Evolutionary conservation across 1,139 yeast species (phyloP).

Genomic region (Suhomyces taliae): DNA sequence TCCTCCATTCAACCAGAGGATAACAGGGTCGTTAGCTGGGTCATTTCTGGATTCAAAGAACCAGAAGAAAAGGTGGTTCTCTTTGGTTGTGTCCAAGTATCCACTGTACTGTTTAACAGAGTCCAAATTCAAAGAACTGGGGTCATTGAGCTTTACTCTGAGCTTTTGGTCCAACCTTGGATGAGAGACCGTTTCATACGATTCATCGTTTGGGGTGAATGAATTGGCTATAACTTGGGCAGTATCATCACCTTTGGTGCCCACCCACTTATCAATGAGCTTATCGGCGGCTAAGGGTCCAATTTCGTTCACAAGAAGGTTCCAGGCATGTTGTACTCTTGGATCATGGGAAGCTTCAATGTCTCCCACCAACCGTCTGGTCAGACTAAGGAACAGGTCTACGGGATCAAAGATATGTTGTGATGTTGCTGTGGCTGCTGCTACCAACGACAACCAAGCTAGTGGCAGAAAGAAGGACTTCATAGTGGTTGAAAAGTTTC

Average conservation of each 20-base stretch:
- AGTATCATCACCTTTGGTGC: no score
- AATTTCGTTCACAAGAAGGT: neutral
- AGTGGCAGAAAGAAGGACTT: neutral
- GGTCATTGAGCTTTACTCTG: slow-evolving; percentile 5
- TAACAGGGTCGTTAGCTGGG: slow-evolving; percentile 44
- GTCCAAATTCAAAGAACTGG: slow-evolving; percentile 8
- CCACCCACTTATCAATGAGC: neutral
- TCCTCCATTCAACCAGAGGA: slow-evolving; percentile 50
- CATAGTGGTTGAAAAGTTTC: neutral
- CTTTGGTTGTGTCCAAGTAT: slow-evolving; percentile 11
- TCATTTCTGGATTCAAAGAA: slow-evolving; percentile 48
- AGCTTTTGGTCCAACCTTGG: neutral
- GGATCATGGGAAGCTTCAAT: neutral
- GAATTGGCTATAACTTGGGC: no score
- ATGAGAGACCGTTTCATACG: neutral
- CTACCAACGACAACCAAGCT: neutral
- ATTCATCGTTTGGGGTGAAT: neutral
- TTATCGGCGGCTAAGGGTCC: neutral
- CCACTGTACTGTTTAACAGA: slow-evolving; percentile 13
- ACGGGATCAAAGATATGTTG: neutral
- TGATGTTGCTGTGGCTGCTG: neutral
- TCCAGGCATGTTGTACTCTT: neutral
- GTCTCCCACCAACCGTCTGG: neutral
- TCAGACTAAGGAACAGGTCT: neutral
- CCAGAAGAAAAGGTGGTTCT: slow-evolving; percentile 40